Base-by-base conservation (phyloP, 2,329 filamentous ascomycete genomes). In the Talaromyces piceae region DNA sequence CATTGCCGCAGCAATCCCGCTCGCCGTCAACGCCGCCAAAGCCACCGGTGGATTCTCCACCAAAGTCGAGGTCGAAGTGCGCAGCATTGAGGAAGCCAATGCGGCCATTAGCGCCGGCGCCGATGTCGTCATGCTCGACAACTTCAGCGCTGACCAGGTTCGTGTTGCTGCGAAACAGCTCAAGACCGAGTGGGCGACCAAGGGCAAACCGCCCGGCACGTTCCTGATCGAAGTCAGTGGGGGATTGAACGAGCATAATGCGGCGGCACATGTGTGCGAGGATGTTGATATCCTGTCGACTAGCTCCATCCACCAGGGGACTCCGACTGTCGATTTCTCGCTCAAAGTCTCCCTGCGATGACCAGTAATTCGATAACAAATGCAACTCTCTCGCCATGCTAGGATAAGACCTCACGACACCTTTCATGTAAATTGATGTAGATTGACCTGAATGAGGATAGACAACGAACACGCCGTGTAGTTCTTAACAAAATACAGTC, bases 201-300 rank as follows among this genome's bases (percentile, higher is more conserved):
- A 79, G 52, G 86, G 84, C 27, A 83, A 82, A 66, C 71, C 72
- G 22, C 68, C 71, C 50, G 77, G 76, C 56, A 77, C 84, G 49
- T 89, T 95, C 59, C 68, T 97, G 64, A 78, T 98, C 30, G 93
- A 98, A 74, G 89, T 96, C 16, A 95, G 89, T 56, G 93, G 93
- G 1, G 93, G 93, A 0, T 67, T 98, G 72, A 93, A 84, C 6
- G 79, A 87, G 65, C 83, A 87, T 49, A 98, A 97, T 67, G 88
- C 94, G 5, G 81, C 80, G 59, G 75, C 77, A 8, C 96, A 94
- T 72, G 86, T 65, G 8, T 79, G 75, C 63, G 64, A 71, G 78
- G 90, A 97, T 71, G 83, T 98, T 59, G 93, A 98, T 70, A 91
- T 98, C 59, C 84, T 97, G 60, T 96, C 91, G 41, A 96, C 91